Evolutionary conservation across 257 asterid genomes (phyloP), one percentile per base, ranked within the genome.

Genomic region (Euphrasia confusa): DNA sequence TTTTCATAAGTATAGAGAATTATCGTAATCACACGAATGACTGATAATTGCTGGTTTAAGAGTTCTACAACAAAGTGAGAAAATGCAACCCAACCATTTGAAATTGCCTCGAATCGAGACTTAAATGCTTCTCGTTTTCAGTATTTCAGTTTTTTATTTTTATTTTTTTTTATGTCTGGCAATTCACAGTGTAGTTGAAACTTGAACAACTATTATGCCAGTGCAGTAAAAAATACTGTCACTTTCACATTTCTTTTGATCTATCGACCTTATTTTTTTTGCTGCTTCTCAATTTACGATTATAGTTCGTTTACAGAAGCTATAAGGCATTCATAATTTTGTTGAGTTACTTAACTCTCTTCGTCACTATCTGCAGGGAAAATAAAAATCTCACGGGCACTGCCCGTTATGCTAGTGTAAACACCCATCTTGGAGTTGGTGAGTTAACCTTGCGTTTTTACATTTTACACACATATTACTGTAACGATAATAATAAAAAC

Each of bases 351-450:
- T 15, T 65, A 49, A 30, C 52, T 65, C 30, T 13, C 52, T 60
- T 57, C 44, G 58, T 72, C 30, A 14, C 50, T 47, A 18, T 67
- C 65, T 67, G 30, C 85, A 92, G 98, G 81, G 98, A 92, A 77
- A 92, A 91, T 78, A 91, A 88, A 78, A 91, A 91, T 78, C 95
- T 91, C 68, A 88, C 98, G 3, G 98, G 98, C 50, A 91, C 98
- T 8, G 95, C 98, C 64, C 97, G 97, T 49, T 92, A 92, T 80
- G 97, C 97, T 15, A 92, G 98, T 74, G 95, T 89, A 63, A 92
- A 92, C 79, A 89, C 98, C 54, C 98, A 92, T 74, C 96, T 89
- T 71, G 98, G 98, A 71, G 87, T 92, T 73, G 98, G 98, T 92
- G 66, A 80, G 95, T 70, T 60, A 74, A 67, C 61, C 57, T 52